Evolutionary conservation across 768 basidiomycete species (phyloP).

Genomic region (Leucogyrophana mollusca): DNA sequence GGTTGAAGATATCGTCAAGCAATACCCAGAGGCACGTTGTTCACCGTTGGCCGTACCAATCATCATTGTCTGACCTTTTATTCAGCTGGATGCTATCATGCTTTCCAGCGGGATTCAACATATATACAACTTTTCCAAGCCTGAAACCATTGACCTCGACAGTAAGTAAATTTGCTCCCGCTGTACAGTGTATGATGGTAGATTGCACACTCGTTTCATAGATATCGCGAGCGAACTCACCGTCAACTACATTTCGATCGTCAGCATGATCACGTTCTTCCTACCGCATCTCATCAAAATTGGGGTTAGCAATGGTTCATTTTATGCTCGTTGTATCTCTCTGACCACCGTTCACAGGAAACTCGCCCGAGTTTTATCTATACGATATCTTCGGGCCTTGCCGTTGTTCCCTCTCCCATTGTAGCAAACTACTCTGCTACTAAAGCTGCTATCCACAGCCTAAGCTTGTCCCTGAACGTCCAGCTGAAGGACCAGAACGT

Average conservation of each 20-base stretch:
- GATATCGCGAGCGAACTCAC: conserved; percentile 40
- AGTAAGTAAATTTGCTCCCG: conserved; percentile 35
- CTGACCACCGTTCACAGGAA: conserved; percentile 31
- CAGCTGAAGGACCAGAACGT: conserved; percentile 51
- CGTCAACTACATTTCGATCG: conserved; percentile 52
- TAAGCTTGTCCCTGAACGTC: conserved; percentile 43
- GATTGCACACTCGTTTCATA: background rate
- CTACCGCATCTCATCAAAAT: conserved; percentile 55
- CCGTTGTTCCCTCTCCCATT: conserved; percentile 39
- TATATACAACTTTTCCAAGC: conserved; percentile 42
- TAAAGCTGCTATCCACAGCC: conserved; percentile 57
- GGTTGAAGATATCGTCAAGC: conserved; percentile 38
- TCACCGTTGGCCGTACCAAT: background rate
- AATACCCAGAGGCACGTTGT: conserved; percentile 46
- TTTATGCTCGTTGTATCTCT: conserved; percentile 7
- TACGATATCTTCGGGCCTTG: conserved; percentile 54
- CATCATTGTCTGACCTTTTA: background rate
- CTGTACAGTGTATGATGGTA: too few relatives aligned
- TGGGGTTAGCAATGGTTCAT: too few relatives aligned
- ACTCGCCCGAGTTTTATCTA: conserved; percentile 48
- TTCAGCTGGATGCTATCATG: conserved; percentile 55
- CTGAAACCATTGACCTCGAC: conserved; percentile 39
- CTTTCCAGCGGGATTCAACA: conserved; percentile 56
- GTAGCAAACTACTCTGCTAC: conserved; percentile 54
- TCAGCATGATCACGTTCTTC: conserved; percentile 47